Evolutionary conservation across 345 rosid species (phyloP).

Genomic region (Lepidium sativum): DNA sequence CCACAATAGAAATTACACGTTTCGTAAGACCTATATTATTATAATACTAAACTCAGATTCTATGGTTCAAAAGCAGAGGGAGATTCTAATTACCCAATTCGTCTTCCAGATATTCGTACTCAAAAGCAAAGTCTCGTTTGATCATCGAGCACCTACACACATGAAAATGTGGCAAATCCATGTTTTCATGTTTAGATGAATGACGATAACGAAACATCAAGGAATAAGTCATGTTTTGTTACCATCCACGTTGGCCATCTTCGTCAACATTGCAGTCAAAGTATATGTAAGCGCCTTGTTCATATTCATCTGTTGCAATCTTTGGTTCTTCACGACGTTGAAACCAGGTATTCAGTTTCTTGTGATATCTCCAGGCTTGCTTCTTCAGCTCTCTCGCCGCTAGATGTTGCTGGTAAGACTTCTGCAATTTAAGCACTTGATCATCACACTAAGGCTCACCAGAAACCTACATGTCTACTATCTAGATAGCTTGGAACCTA

Average conservation of each 20-base stretch:
- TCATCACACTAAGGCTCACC: neutral
- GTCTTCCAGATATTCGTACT: neutral
- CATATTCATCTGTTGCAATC: constrained; percentile 72
- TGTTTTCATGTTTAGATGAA: neutral
- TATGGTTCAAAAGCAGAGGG: neutral
- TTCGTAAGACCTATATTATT: neutral
- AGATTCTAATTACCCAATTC: neutral
- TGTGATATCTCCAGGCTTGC: constrained; percentile 85
- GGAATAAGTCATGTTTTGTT: neutral
- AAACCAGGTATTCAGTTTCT: constrained; percentile 80
- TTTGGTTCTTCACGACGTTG: constrained; percentile 83
- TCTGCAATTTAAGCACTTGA: constrained; percentile 33
- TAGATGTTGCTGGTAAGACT: constrained; percentile 66
- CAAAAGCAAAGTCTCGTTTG: neutral
- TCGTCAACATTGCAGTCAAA: constrained; percentile 65
- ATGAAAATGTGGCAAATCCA: neutral
- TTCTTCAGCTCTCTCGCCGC: constrained; percentile 84
- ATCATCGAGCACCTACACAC: neutral
- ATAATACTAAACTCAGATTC: neutral
- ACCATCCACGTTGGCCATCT: constrained; percentile 73
- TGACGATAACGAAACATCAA: neutral
- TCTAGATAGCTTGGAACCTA: neutral
- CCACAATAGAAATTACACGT: neutral
- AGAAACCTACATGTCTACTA: neutral
- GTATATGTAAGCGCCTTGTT: constrained; percentile 79